Base-by-base conservation (phyloP, 2,329 filamentous ascomycete genomes). In the Huntiella bhutanensis region DNA sequence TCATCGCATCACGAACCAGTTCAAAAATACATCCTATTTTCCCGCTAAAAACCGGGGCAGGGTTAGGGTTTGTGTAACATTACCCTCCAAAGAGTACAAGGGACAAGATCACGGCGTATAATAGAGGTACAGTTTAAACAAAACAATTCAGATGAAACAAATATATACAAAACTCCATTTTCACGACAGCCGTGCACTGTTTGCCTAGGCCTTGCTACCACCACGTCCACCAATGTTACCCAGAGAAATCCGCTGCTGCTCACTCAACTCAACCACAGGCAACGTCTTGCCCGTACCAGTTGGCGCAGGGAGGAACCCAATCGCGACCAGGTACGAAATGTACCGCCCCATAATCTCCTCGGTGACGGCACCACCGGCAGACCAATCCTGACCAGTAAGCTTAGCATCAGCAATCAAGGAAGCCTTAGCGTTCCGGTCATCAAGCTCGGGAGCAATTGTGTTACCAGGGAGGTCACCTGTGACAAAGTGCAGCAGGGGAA, bases 401-500 rank as follows among this genome's bases (percentile, higher is more conserved):
- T 60, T 59, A 5, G 62, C 61, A 55, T 82, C 76, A 15, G 65
- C 64, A 50, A 65, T 66, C 17, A 84, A 62, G 1, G 73, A 70
- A 2, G 63, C 62, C 3, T 67, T 64, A 1, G 80, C 71, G 54
- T 83, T 81, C 33, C 40, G 39, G 19, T 58, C 79, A 51, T 80
- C 74, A n/a, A 85, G 66, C 55, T 81, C 77, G 0, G 79, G 79
- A 0, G 80, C 78, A 48, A 73, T 74, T 33, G 78, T 82, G 52
- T 75, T 74, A 22, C 68, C 68, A 0, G 79, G 80, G 4, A 85
- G 65, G 57, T 84, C 73, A 2, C 70, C 71, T 0, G 73, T 76
- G 11, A 78, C 77, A 60, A 85, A 80, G 58, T 85, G 79, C 57
- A 77, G 82, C 3, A 85, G 71, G 1, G 80, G 80, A 60, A 81